Evolutionary conservation across 768 basidiomycete genomes (phyloP), one percentile per base, ranked within the genome.

Genomic region (Pulveroboletus frians): DNA sequence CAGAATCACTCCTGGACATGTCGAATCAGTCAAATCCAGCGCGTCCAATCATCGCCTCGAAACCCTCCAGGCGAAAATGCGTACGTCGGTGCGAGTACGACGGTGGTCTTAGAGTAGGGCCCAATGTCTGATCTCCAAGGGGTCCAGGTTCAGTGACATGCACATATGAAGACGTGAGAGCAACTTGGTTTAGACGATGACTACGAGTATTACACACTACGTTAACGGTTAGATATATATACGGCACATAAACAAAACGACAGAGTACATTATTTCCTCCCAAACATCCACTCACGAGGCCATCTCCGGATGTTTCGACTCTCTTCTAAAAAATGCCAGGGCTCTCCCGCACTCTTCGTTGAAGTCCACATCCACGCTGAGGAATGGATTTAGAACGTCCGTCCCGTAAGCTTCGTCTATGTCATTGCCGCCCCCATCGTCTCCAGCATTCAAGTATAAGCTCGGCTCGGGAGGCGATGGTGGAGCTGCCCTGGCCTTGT

Each of bases 11-110:
- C 61, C 95, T 64, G 94, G 93, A 88, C 87, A 77, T 58, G 71
- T 87, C 85, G 92, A 94, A 95, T 97, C 94, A 84, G 86, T 86
- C 88, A 77, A 71, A 70, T 43, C 59, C 61, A 6, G 23, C 23
- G 23, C 23, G 52, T 62, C 38, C 42, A n/a, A n/a, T n/a, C 48
- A 46, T 26, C 37, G 53, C 23, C 50, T 52, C 39, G 58, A 66
- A 79, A 84, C 81, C 81, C 65, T 58, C 76, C 18, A 64, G 80
- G 56, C 15, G 26, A 51, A 39, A 26, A 37, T 55, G 52, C 46
- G 48, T 50, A 29, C 87, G 74, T 76, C 79, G 83, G 81, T 87
- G 75, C 4, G 55, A 55, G 51, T 55, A 78, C 88, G 85, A 81
- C 77, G 91, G 76, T 79, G 83, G 83, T 87, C 85, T 97, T 96